These are phyloP conservation scores for Carex kokanica DNA, from an alignment of 176 grass and related monocot species.

Conservation along the genomic window DNA sequence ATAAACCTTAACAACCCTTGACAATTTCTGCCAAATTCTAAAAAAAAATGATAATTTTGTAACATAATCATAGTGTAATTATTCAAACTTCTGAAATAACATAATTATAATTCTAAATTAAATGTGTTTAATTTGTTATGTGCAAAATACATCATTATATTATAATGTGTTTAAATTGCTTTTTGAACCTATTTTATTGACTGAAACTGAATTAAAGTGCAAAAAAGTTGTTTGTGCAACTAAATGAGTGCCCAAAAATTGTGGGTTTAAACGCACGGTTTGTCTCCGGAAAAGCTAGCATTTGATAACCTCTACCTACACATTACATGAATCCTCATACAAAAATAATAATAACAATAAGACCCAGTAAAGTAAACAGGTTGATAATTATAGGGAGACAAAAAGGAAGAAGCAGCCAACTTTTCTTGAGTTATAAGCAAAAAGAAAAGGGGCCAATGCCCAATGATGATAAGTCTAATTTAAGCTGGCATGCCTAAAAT, in stretches of 20 bases:
- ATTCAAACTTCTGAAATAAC: too few species aligned
- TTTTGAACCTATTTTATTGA: neutral
- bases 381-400: conserved; percentile 19
- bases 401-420: neutral
- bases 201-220: neutral
- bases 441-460: neutral
- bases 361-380: conserved; percentile 4
- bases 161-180: too few species aligned
- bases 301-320: too few species aligned
- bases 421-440: conserved; percentile 24
- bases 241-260: neutral
- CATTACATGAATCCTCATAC: too few species aligned
- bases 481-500: conserved; percentile 24
- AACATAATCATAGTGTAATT: too few species aligned
- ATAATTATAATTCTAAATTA: too few species aligned
- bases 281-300: neutral
- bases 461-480: neutral
- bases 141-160: too few species aligned
- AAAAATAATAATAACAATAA: neutral
- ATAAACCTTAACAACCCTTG: too few species aligned
- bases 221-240: neutral
- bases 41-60: too few species aligned
- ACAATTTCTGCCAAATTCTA: too few species aligned
- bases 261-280: neutral
- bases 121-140: too few species aligned